Conservation (phyloP, 1,139 yeast species). For the Candida sanyaensis region DNA sequence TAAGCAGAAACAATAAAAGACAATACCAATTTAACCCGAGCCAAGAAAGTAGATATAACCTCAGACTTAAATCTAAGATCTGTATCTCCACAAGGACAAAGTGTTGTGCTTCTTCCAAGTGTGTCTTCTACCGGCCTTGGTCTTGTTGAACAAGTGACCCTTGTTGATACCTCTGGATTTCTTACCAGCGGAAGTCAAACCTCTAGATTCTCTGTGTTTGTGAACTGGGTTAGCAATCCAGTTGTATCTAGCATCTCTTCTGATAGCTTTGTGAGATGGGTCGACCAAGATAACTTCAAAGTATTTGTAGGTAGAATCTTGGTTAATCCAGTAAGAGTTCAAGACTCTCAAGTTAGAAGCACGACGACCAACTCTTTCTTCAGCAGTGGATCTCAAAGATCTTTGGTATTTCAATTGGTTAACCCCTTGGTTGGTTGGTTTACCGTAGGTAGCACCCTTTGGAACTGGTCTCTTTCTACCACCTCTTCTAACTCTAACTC, state of each 20-base stretch:
- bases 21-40: not conserved
- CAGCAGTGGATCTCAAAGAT: slow-evolving; percentile 96
- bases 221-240: slow-evolving; percentile 99
- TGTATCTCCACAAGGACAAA: slow-evolving; percentile 99
- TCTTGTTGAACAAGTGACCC: slow-evolving; percentile 99
- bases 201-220: slow-evolving; percentile 99
- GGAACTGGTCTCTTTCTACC: slow-evolving; percentile 99
- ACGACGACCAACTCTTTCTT: slow-evolving; percentile 99
- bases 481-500: slow-evolving; percentile 99
- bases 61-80: slow-evolving; percentile 34
- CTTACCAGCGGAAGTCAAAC: slow-evolving; percentile 98
- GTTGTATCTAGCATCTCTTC: slow-evolving; percentile 99
- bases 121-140: slow-evolving; percentile 98
- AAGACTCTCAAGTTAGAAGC: slow-evolving; percentile 98
- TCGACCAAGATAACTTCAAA: slow-evolving; percentile 96
- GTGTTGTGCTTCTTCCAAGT: slow-evolving; percentile 99
- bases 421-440: slow-evolving; percentile 99
- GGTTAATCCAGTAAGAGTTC: slow-evolving; percentile 99
- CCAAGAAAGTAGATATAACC: not conserved
- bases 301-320: slow-evolving; percentile 99
- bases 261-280: slow-evolving; percentile 98
- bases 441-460: slow-evolving; percentile 99
- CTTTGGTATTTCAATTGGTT: slow-evolving; percentile 99
- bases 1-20: not conserved
- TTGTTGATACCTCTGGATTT: slow-evolving; percentile 99